A percentile compares a stretch with the other conserved stretches of the same genome.
These are phyloP conservation scores for Handroanthus guayacan DNA, from an alignment of 257 asterid genomes.

Conservation along the genomic window DNA sequence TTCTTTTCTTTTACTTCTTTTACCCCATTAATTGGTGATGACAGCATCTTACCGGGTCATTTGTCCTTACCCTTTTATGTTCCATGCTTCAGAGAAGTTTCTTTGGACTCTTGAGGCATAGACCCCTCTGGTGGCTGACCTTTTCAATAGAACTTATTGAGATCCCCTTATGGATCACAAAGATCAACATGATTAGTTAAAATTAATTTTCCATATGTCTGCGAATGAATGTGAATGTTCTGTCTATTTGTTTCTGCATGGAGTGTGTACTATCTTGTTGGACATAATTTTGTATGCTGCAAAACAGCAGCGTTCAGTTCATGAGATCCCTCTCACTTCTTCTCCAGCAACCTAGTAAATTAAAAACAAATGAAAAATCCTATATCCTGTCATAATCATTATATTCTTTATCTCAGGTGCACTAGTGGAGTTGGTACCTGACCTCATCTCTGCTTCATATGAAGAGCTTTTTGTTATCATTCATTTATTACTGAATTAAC, in stretches of 20 bases:
- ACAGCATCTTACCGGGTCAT: background rate
- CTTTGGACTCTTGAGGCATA: conserved; percentile 8
- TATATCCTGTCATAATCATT: background rate
- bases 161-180: background rate
- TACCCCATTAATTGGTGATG: background rate
- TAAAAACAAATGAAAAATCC: background rate
- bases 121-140: background rate
- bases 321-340: background rate
- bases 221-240: background rate
- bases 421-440: no score
- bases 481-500: no score
- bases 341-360: background rate
- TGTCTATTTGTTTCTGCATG: background rate
- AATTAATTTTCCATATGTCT: conserved; percentile 5
- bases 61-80: conserved; percentile 2
- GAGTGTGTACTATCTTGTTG: conserved; percentile 7
- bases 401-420: background rate
- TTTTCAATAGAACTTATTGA: background rate
- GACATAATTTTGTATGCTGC: background rate
- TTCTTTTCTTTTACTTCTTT: background rate
- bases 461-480: no score
- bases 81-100: background rate
- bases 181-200: conserved; percentile 3
- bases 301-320: background rate
- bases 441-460: no score